These are phyloP conservation scores for Capsicum pubescens DNA, from an alignment of 257 asterid species.

Conservation along the genomic window DNA sequence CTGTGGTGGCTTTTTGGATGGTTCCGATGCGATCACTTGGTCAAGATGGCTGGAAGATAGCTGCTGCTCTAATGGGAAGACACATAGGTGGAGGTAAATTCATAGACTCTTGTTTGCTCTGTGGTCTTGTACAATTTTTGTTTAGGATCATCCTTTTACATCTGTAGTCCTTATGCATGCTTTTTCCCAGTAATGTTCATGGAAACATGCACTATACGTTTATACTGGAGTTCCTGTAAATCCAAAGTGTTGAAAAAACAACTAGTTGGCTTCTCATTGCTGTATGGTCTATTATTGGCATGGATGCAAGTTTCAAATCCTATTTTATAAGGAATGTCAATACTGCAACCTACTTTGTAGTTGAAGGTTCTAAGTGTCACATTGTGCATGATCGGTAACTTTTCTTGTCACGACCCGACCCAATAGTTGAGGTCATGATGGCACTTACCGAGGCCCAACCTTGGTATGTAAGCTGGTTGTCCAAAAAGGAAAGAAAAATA, in stretches of 20 bases:
- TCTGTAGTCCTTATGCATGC: neutral
- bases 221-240: neutral
- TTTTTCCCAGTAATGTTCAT: neutral
- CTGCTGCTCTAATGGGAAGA: slow-evolving; percentile 97
- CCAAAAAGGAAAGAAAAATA: too few species aligned
- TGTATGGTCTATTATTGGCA: neutral
- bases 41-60: slow-evolving; percentile 89
- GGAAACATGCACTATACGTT: neutral
- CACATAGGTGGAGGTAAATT: slow-evolving; percentile 94
- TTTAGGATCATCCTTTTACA: neutral
- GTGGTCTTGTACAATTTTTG: slow-evolving; percentile 6
- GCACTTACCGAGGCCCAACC: too few species aligned
- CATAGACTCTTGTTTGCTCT: neutral
- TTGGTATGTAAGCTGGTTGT: too few species aligned
- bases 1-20: slow-evolving; percentile 66
- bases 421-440: too few species aligned
- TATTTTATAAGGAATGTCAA: slow-evolving; percentile 15
- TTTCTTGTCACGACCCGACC: neutral
- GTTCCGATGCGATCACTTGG: slow-evolving; percentile 95
- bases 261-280: slow-evolving; percentile 13
- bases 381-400: neutral
- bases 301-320: neutral
- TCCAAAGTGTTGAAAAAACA: neutral
- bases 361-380: slow-evolving; percentile 6
- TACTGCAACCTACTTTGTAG: neutral